Percentiles rank a stretch among this genome's conserved stretches.
phyloP scores from a whole-genome alignment of 306 rosid genomes.

The Cucurbita argyrosperma region DNA sequence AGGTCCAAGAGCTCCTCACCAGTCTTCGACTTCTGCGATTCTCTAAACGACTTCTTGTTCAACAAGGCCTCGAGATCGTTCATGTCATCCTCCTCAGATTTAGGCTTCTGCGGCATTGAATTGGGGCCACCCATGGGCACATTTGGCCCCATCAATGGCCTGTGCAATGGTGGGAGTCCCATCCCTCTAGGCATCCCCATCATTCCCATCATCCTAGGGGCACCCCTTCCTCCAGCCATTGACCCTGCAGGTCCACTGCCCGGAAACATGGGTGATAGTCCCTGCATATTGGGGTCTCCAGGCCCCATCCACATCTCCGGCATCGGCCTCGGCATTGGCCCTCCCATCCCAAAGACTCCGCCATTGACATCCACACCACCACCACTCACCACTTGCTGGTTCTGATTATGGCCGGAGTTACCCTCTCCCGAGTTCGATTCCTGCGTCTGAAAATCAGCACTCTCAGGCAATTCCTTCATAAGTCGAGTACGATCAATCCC shows the following conservation, averaged over 20 bases:
- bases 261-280: constrained; percentile 44
- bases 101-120: constrained; percentile 31
- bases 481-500: constrained; percentile 63
- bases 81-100: constrained; percentile 69
- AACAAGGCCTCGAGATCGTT: constrained; percentile 81
- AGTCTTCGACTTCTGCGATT: constrained; percentile 74
- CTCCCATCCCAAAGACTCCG: constrained; percentile 49
- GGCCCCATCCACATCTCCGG: constrained; percentile 70
- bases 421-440: constrained; percentile 40
- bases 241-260: constrained; percentile 23
- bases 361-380: constrained; percentile 27
- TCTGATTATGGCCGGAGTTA: constrained; percentile 23
- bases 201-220: constrained; percentile 48
- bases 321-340: constrained; percentile 43
- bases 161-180: constrained; percentile 48
- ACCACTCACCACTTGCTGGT: constrained; percentile 13
- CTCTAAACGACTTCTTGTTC: constrained; percentile 74
- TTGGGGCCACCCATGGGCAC: constrained; percentile 24
- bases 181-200: constrained; percentile 55
- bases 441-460: constrained; percentile 27
- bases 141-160: constrained; percentile 49
- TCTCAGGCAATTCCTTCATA: constrained; percentile 71
- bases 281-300: constrained; percentile 40
- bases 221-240: constrained; percentile 41
- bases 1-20: constrained; percentile 96